phyloP scores from a whole-genome alignment of 306 rosid genomes.

The Sicyos edulis region DNA sequence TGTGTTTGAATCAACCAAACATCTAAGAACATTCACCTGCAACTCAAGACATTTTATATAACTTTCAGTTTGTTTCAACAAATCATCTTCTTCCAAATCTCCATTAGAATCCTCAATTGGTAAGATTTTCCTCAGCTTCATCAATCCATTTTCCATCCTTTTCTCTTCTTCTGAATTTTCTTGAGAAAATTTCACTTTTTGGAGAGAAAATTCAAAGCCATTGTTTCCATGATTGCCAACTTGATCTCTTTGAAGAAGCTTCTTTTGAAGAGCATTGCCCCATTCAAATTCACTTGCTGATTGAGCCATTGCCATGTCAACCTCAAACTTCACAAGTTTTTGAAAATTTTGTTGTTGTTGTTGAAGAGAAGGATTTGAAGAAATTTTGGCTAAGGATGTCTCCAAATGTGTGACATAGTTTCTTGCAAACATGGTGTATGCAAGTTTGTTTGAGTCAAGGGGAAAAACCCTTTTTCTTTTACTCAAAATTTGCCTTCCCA shows the following conservation, averaged over 20 bases:
- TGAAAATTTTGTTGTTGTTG: conserved; percentile 12
- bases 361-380: background rate
- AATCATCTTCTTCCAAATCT: conserved; percentile 35
- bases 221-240: background rate
- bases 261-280: conserved; percentile 44
- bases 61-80: conserved; percentile 45
- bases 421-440: conserved; percentile 36
- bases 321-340: conserved; percentile 43
- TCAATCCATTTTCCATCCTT: conserved; percentile 4
- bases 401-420: conserved; percentile 43
- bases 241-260: conserved; percentile 38
- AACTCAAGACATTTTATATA: conserved; percentile 56
- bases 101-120: conserved; percentile 33
- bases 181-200: background rate
- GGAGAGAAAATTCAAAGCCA: background rate
- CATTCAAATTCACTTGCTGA: conserved; percentile 56
- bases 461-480: conserved; percentile 47
- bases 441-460: conserved; percentile 35
- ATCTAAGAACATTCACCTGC: conserved; percentile 61
- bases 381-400: conserved; percentile 36
- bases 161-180: background rate
- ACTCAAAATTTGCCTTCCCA: conserved; percentile 26
- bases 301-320: conserved; percentile 63
- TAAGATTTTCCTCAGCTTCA: conserved; percentile 17
- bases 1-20: conserved; percentile 30